A percentile compares a stretch with the other conserved stretches of the same genome.
These are phyloP conservation scores for Antitrichia curtipendula DNA, from an alignment of 225 moss, liverwort and hornwort species.

Conservation along the genomic window DNA sequence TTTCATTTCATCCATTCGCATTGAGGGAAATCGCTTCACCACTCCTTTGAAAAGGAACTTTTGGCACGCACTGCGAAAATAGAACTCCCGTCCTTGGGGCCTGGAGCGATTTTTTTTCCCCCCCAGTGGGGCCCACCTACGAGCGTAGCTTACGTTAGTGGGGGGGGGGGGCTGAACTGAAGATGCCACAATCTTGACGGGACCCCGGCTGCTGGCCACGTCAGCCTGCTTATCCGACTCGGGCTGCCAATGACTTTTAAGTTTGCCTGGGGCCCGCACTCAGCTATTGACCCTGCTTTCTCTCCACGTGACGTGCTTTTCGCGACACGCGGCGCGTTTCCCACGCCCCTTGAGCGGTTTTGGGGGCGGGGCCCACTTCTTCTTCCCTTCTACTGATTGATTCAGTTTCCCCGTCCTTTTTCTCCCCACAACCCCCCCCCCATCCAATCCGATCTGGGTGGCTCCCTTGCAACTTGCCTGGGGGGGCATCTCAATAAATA, in stretches of 20 bases:
- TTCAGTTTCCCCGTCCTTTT: too few relatives aligned
- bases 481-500: neutral
- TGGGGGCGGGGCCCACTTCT: neutral
- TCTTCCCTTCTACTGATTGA: too few relatives aligned
- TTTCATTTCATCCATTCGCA: neutral
- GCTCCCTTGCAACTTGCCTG: neutral
- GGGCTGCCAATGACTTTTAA: neutral
- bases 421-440: rapidly evolving
- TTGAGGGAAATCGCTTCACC: neutral
- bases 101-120: neutral
- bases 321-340: neutral
- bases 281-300: too few relatives aligned
- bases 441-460: neutral
- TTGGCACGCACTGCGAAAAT: too few relatives aligned
- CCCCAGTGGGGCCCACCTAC: neutral
- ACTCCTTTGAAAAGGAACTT: neutral
- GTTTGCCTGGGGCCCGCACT: too few relatives aligned
- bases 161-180: too few relatives aligned
- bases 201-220: neutral
- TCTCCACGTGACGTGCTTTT: neutral
- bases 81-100: too few relatives aligned
- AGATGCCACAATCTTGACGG: neutral
- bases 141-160: too few relatives aligned
- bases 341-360: neutral
- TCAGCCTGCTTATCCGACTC: neutral